A percentile compares a stretch with the other conserved stretches of the same genome.
These are phyloP conservation scores for Kodamaea jinghongensis DNA, from an alignment of 805 yeast species.

Conservation along the genomic window DNA sequence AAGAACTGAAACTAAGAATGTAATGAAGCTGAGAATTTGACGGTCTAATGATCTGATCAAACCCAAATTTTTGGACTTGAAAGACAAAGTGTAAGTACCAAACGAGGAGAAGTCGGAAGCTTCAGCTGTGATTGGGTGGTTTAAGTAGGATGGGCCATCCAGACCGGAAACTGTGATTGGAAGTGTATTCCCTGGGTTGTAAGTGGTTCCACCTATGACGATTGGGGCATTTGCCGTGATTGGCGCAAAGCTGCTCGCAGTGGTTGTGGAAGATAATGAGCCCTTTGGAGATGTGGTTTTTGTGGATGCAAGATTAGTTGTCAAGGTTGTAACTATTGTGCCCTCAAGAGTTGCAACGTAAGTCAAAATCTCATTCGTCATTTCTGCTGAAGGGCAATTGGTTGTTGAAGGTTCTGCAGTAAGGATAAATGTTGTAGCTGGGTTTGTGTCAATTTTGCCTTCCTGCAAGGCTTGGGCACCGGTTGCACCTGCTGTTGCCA, in stretches of 20 bases:
- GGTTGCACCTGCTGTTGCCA: conserved; percentile 11
- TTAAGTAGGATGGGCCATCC: conserved; percentile 7
- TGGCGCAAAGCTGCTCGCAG: conserved; percentile 1
- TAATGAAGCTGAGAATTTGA: conserved; percentile 4
- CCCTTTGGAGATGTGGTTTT: not conserved
- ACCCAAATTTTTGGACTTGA: conserved; percentile 7
- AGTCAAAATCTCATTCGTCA: not conserved
- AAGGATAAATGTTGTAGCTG: conserved; percentile 2
- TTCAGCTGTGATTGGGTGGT: conserved; percentile 12
- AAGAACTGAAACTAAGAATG: conserved; percentile 7
- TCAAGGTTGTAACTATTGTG: not conserved
- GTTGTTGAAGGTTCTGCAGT: conserved; percentile 1
- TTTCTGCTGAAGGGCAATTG: not conserved
- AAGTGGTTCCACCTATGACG: not conserved
- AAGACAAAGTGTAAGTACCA: conserved; percentile 3
- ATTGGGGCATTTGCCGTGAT: conserved; percentile 6
- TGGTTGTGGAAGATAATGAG: not conserved
- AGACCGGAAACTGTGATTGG: not conserved
- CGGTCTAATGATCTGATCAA: not conserved
- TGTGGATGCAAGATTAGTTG: not conserved
- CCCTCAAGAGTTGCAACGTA: conserved; percentile 2
- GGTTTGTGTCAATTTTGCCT: conserved; percentile 4
- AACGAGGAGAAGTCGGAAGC: conserved; percentile 11
- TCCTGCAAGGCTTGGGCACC: conserved; percentile 6
- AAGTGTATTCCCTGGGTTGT: not conserved